A percentile compares a stretch with the other conserved stretches of the same genome.
phyloP scores from a whole-genome alignment of 805 yeast genomes.

The Scheffersomyces stipitis region DNA sequence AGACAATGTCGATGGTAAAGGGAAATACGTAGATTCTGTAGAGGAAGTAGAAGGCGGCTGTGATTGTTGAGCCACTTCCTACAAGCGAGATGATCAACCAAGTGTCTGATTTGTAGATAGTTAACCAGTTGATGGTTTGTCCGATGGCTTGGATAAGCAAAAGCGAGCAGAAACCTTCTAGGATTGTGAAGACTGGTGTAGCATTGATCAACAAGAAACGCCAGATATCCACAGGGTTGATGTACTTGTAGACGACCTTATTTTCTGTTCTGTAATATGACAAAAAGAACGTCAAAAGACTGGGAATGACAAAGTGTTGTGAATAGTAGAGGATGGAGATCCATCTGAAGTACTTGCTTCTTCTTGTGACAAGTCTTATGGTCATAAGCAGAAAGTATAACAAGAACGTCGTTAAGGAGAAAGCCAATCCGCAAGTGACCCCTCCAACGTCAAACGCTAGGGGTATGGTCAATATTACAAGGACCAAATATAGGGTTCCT shows the following conservation, averaged over 20 bases:
- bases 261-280: conserved; percentile 44
- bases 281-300: conserved; percentile 68
- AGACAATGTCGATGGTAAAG: conserved; percentile 62
- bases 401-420: conserved; percentile 58
- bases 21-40: conserved; percentile 82
- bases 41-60: conserved; percentile 75
- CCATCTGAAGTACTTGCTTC: conserved; percentile 43
- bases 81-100: conserved; percentile 78
- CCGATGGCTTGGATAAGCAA: conserved; percentile 92
- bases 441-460: conserved; percentile 95
- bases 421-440: conserved; percentile 82
- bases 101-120: conserved; percentile 59
- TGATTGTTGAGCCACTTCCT: conserved; percentile 69
- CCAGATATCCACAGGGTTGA: conserved; percentile 61
- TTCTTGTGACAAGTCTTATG: conserved; percentile 54
- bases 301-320: conserved; percentile 83
- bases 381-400: conserved; percentile 75
- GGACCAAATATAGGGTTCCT: conserved; percentile 60
- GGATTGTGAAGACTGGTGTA: conserved; percentile 83
- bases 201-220: conserved; percentile 67
- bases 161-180: conserved; percentile 92
- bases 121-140: conserved; percentile 72
- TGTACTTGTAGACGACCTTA: conserved; percentile 19
- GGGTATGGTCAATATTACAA: conserved; percentile 81
- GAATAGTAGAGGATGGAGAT: conserved; percentile 61